A percentile compares a stretch with the other conserved stretches of the same genome.
These are phyloP conservation scores for Colletotrichum theobromicola DNA, from an alignment of 2,329 filamentous ascomycete genomes.

Conservation along the genomic window DNA sequence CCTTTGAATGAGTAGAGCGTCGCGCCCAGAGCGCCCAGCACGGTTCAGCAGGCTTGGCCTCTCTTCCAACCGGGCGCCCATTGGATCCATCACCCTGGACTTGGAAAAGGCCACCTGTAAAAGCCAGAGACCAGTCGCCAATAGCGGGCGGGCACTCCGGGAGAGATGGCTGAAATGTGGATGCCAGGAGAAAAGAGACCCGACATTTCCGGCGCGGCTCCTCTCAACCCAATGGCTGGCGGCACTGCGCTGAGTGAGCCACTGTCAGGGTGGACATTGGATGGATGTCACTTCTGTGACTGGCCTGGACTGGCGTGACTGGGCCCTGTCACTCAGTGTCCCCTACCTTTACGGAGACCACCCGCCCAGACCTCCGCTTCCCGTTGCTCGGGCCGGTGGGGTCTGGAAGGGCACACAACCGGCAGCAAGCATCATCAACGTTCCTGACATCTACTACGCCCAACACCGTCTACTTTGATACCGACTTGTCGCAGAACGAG, in stretches of 20 bases:
- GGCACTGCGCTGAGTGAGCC: background rate
- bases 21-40: slow-evolving; percentile 7
- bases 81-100: background rate
- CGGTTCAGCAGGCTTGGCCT: slow-evolving; percentile 5
- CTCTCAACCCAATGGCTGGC: background rate
- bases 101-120: slow-evolving; percentile 17
- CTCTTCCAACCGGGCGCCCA: background rate
- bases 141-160: background rate
- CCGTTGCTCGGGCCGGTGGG: background rate
- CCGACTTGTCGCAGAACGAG: background rate
- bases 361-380: background rate
- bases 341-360: background rate
- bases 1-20: background rate
- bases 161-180: background rate
- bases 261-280: background rate
- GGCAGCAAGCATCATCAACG: background rate
- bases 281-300: background rate
- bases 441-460: background rate
- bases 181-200: background rate
- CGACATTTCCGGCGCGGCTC: background rate
- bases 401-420: slow-evolving; percentile 8
- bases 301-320: background rate
- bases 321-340: background rate
- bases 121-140: background rate
- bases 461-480: background rate